Evolutionary conservation across 176 grass and related monocot genomes (phyloP).

Genomic region (Chloris gayana): DNA sequence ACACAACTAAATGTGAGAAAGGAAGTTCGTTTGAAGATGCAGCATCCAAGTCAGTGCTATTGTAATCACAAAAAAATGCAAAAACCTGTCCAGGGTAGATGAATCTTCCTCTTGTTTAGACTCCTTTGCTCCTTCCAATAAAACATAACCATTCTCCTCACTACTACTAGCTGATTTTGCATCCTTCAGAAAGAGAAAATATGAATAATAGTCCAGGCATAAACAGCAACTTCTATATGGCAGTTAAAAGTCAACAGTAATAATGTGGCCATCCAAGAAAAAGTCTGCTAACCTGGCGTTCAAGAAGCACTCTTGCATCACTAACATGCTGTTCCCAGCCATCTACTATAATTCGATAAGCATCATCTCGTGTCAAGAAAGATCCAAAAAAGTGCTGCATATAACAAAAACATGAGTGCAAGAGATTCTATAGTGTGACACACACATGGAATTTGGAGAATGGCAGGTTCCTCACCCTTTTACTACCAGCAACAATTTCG

Average conservation of each 20-base stretch:
- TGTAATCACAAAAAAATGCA: too few relatives aligned
- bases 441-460: slow-evolving; percentile 29
- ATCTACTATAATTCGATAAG: slow-evolving; percentile 76
- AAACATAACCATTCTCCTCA: slow-evolving; percentile 56
- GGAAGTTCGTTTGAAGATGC: slow-evolving; percentile 28
- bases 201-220: slow-evolving; percentile 19
- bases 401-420: slow-evolving; percentile 33
- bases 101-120: slow-evolving; percentile 65
- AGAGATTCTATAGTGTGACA: slow-evolving; percentile 39
- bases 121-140: slow-evolving; percentile 62
- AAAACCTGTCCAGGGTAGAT: slow-evolving; percentile 63
- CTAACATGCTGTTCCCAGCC: slow-evolving; percentile 70
- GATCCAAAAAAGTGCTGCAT: slow-evolving; percentile 97
- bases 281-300: slow-evolving; percentile 63
- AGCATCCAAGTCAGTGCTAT: slow-evolving; percentile 16
- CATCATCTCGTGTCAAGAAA: slow-evolving; percentile 90
- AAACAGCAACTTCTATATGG: slow-evolving; percentile 8
- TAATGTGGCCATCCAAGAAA: slow-evolving; percentile 10
- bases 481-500: slow-evolving; percentile 83
- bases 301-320: slow-evolving; percentile 67
- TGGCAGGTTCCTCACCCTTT: slow-evolving; percentile 66
- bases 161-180: slow-evolving; percentile 62
- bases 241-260: slow-evolving; percentile 1
- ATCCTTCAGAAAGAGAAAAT: slow-evolving; percentile 54
- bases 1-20: slow-evolving; percentile 43